Evolutionary conservation across 2,329 filamentous ascomycete genomes (phyloP), one percentile per base, ranked within the genome.

Genomic region (Diaporthe velutina): DNA sequence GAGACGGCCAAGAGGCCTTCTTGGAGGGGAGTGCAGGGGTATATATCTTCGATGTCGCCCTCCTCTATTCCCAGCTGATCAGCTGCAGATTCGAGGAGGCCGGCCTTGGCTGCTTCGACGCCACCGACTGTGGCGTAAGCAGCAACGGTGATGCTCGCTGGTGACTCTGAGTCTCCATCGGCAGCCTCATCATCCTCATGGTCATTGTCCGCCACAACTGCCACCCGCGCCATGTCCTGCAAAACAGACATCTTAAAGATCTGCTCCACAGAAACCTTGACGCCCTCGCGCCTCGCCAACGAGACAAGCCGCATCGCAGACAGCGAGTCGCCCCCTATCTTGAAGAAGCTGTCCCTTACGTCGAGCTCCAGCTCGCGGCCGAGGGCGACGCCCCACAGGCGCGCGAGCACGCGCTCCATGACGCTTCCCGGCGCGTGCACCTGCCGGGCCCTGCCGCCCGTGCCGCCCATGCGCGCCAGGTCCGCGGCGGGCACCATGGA

Each of bases 311-410:
- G 73, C 74, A 81, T 81, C 4, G 80, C 80, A 4, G 70, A 58
- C 22, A 82, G 73, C 0, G 81, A 83, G 66, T 82, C 78, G 2
- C 82, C 82, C 0, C 82, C 81, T 1, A 82, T 58, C 8, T 74
- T 71, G 67, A 83, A 78, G 75, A 83, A 83, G 71, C 76, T 78
- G 48, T 80, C 78, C 9, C 68, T 13, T 7, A 55, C 60, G 35
- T 74, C 70, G 42, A 78, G 57, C 57, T 60, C 57, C 10, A 60
- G 57, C 57, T 60, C 57, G 33, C 57, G 57, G 22, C 57, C 57
- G 4, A 60, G 57, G 19, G 57, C 57, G 35, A 60, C 57, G 4
- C 57, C 57, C 57, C 57, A 60, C 10, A 60, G 35, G 22, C 57
- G 19, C 22, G 57, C 57, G 33, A 60, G 57, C 22, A 60, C 57